These are phyloP conservation scores for Bolboschoenus planiculmis DNA, from an alignment of 176 grass and related monocot species.

Conservation along the genomic window DNA sequence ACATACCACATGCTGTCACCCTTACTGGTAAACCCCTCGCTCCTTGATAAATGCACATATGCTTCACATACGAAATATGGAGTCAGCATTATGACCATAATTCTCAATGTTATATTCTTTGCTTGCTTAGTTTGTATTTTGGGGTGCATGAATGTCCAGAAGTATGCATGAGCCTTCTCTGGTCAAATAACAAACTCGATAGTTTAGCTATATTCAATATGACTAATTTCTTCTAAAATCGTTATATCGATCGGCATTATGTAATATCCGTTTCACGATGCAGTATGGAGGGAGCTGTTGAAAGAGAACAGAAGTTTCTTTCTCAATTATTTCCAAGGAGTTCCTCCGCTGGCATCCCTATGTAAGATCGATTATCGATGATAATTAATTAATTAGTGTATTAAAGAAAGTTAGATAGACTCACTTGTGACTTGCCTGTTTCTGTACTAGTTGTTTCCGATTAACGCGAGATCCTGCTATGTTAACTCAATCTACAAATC, in stretches of 20 bases:
- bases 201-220: not conserved
- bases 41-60: not conserved
- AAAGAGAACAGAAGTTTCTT: slow-evolving; percentile 33
- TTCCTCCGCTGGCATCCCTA: slow-evolving; percentile 5
- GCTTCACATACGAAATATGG: not conserved
- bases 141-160: not conserved
- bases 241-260: not conserved
- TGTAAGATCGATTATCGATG: not conserved
- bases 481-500: too few relatives aligned
- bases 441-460: too few relatives aligned
- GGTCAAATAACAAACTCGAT: not conserved
- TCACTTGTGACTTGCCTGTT: too few relatives aligned
- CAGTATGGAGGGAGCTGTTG: slow-evolving; percentile 27
- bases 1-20: slow-evolving; percentile 18
- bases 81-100: not conserved
- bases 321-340: slow-evolving; percentile 23
- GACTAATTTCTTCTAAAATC: not conserved
- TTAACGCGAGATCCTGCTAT: too few relatives aligned
- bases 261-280: not conserved
- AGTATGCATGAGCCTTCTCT: not conserved
- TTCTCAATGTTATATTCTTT: not conserved
- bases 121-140: not conserved
- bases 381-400: not conserved
- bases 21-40: slow-evolving; percentile 19
- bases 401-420: too few relatives aligned